Evolutionary conservation across 257 asterid genomes (phyloP).

Genomic region (Capsicum baccatum): DNA sequence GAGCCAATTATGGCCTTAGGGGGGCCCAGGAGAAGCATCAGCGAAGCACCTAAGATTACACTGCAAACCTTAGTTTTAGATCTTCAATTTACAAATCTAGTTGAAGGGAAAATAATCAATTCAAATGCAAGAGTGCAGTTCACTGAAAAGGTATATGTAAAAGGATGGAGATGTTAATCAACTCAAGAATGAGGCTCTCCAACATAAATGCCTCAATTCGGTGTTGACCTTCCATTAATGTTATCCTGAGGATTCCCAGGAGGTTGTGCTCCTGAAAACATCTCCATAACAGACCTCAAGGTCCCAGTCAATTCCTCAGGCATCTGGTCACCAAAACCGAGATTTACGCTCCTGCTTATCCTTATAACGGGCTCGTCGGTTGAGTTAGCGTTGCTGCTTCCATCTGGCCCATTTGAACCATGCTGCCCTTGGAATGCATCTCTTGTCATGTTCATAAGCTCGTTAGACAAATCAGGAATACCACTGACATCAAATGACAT

Average conservation of each 20-base stretch:
- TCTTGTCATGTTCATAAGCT: slow-evolving; percentile 58
- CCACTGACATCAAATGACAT: slow-evolving; percentile 55
- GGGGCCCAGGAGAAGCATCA: not conserved
- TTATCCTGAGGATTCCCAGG: slow-evolving; percentile 49
- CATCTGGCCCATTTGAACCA: slow-evolving; percentile 44
- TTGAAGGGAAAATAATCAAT: not conserved
- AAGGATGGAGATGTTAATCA: slow-evolving; percentile 17
- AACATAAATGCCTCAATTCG: slow-evolving; percentile 40
- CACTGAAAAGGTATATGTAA: not conserved
- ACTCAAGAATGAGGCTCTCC: slow-evolving; percentile 15
- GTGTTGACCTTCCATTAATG: slow-evolving; percentile 48
- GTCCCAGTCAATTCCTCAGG: slow-evolving; percentile 73
- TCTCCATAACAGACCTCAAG: slow-evolving; percentile 74
- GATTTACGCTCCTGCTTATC: slow-evolving; percentile 48
- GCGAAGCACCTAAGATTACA: slow-evolving; percentile 1
- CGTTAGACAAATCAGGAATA: slow-evolving; percentile 54
- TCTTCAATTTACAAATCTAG: slow-evolving; percentile 23
- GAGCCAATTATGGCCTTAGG: not conserved
- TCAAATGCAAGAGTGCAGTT: not conserved
- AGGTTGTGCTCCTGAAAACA: slow-evolving; percentile 61
- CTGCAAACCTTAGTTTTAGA: slow-evolving; percentile 23
- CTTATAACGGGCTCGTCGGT: slow-evolving; percentile 48
- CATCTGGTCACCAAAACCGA: slow-evolving; percentile 49
- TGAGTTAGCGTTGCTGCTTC: slow-evolving; percentile 34
- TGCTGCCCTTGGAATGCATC: slow-evolving; percentile 43